A percentile compares a stretch with the other conserved stretches of the same genome.
Evolutionary conservation across 2,329 filamentous ascomycete genomes (phyloP).

Genomic region (Teratosphaeria nubilosa): DNA sequence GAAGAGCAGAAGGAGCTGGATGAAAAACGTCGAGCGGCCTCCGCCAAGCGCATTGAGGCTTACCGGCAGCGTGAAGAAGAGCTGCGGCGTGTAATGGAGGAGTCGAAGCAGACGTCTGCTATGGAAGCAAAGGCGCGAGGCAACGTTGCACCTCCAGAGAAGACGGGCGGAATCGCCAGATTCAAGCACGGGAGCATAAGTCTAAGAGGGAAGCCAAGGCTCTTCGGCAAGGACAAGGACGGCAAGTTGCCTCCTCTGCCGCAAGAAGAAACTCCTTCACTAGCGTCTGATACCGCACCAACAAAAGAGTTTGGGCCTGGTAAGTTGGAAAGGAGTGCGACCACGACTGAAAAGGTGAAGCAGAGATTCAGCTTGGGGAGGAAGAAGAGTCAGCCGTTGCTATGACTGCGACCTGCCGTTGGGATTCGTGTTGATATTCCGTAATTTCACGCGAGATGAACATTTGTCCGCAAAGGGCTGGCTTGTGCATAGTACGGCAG

Average conservation of each 20-base stretch:
- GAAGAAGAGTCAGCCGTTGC: slow-evolving; percentile 55
- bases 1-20: slow-evolving; percentile 42
- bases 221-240: slow-evolving; percentile 48
- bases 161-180: slow-evolving; percentile 46
- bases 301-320: not conserved
- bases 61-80: slow-evolving; percentile 53
- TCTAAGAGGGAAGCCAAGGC: slow-evolving; percentile 65
- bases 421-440: not conserved
- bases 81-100: slow-evolving; percentile 52
- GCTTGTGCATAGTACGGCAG: not conserved
- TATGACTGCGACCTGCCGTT: not conserved
- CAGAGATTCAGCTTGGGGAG: slow-evolving; percentile 59
- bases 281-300: slow-evolving; percentile 7
- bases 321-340: slow-evolving; percentile 1
- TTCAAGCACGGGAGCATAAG: slow-evolving; percentile 63
- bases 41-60: slow-evolving; percentile 41
- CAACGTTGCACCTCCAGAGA: slow-evolving; percentile 14
- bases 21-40: slow-evolving; percentile 23
- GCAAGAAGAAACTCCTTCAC: slow-evolving; percentile 5
- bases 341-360: slow-evolving; percentile 36
- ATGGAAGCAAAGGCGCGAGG: slow-evolving; percentile 37
- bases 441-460: not conserved
- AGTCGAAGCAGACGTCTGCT: slow-evolving; percentile 53
- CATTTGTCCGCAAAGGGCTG: not conserved
- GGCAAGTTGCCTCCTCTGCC: slow-evolving; percentile 17